Percentiles rank a stretch among this genome's conserved stretches.
phyloP scores from a whole-genome alignment of 106 monocot species.

The Phalaenopsis equestris region DNA sequence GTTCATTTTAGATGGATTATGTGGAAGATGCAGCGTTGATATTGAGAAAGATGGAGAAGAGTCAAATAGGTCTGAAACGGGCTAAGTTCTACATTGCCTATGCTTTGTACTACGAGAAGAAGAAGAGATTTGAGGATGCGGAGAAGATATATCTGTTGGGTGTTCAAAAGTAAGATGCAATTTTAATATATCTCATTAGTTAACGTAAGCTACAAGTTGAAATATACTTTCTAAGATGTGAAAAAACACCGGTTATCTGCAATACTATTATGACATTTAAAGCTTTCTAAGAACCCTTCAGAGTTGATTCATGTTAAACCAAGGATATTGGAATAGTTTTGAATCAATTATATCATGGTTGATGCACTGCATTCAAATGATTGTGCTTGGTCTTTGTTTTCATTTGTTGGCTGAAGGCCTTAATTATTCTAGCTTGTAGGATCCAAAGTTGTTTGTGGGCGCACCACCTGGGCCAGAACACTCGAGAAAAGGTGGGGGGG shows the following conservation, averaged over 20 bases:
- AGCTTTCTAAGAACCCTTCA: not conserved
- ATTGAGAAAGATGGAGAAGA: constrained; percentile 81
- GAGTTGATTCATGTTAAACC: not conserved
- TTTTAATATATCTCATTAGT: not conserved
- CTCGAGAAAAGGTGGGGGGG: no score
- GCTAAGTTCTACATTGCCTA: constrained; percentile 71
- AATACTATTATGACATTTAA: not conserved
- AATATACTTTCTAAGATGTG: not conserved
- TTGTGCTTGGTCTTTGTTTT: no score
- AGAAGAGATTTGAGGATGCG: constrained; percentile 57
- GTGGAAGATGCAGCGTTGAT: constrained; percentile 69
- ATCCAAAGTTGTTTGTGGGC: no score
- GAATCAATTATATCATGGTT: no score
- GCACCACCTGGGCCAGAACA: no score
- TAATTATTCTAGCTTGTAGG: no score
- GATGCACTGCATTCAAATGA: no score
- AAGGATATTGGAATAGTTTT: no score
- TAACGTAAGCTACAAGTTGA: not conserved
- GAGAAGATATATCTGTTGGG: constrained; percentile 78
- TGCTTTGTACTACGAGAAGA: constrained; percentile 81
- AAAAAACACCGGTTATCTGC: not conserved
- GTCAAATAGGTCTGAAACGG: constrained; percentile 56
- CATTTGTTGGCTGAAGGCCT: no score
- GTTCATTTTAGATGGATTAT: constrained; percentile 74
- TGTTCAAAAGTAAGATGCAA: constrained; percentile 52